phyloP scores from a whole-genome alignment of 345 rosid genomes.

The Psidium friedrichsthalianum region DNA sequence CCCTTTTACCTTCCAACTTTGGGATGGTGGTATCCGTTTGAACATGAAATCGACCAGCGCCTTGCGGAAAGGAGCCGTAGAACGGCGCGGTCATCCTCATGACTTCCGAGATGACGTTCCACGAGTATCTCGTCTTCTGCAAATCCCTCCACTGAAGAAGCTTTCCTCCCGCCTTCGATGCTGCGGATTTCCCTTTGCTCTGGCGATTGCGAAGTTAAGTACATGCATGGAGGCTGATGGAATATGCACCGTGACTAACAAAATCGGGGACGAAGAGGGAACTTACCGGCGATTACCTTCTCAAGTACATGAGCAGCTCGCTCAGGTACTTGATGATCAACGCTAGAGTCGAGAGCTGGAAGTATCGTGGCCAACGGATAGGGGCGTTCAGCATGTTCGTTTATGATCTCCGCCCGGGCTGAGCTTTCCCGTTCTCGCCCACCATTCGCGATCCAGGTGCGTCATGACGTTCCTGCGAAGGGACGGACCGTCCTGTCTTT shows the following conservation, averaged over 20 bases:
- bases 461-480: conserved; percentile 10
- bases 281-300: conserved; percentile 5
- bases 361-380: conserved; percentile 12
- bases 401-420: conserved; percentile 9
- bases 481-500: neutral
- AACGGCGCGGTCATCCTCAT: neutral
- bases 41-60: conserved; percentile 22
- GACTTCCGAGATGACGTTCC: no score
- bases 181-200: neutral
- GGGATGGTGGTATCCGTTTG: conserved; percentile 29
- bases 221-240: neutral
- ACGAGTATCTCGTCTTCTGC: no score
- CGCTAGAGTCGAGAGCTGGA: conserved; percentile 1
- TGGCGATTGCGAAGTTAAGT: neutral
- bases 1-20: conserved; percentile 31
- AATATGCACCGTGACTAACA: neutral
- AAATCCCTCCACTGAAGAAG: no score
- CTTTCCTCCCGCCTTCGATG: no score
- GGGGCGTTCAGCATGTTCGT: conserved; percentile 2
- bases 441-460: conserved; percentile 2
- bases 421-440: conserved; percentile 10
- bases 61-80: conserved; percentile 2
- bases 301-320: conserved; percentile 8
- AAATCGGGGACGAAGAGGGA: neutral
- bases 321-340: conserved; percentile 8